These are phyloP conservation scores for Eremothecium sinecaudum DNA, from an alignment of 1,139 yeast genomes.

Conservation along the genomic window DNA sequence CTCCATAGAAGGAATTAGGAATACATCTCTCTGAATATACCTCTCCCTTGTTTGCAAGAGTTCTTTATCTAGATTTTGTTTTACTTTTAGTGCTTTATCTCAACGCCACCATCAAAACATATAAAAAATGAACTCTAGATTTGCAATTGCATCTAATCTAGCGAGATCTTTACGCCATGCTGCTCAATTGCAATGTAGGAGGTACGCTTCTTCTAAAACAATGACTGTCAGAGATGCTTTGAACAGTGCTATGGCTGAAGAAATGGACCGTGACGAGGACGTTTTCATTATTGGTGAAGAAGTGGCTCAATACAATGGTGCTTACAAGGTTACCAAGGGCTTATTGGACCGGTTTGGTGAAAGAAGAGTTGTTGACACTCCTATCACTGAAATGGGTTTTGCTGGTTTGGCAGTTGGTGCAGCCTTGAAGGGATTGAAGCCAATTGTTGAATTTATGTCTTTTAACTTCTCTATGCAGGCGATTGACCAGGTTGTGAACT, in stretches of 20 bases:
- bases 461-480: constrained; percentile 99
- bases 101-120: too few relatives aligned
- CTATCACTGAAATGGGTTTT: constrained; percentile 98
- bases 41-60: background rate
- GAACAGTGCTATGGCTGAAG: constrained; percentile 93
- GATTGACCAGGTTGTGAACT: constrained; percentile 94
- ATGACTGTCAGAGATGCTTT: constrained; percentile 96
- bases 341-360: constrained; percentile 94
- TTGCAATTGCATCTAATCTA: constrained; percentile 5
- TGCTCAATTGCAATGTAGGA: constrained; percentile 8
- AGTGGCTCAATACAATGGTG: constrained; percentile 98
- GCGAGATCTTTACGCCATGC: constrained; percentile 2
- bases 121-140: constrained; percentile 8
- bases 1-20: constrained; percentile 5
- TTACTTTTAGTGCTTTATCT: too few relatives aligned
- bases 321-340: constrained; percentile 94
- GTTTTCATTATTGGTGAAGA: constrained; percentile 98
- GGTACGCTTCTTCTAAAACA: constrained; percentile 41
- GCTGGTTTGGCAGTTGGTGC: constrained; percentile 97
- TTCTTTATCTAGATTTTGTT: background rate
- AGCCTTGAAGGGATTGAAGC: constrained; percentile 92
- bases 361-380: constrained; percentile 92
- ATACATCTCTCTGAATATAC: background rate
- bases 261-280: constrained; percentile 88
- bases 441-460: constrained; percentile 97